Evolutionary conservation across 2,329 filamentous ascomycete species (phyloP).

Genomic region (Talaromyces marneffei): DNA sequence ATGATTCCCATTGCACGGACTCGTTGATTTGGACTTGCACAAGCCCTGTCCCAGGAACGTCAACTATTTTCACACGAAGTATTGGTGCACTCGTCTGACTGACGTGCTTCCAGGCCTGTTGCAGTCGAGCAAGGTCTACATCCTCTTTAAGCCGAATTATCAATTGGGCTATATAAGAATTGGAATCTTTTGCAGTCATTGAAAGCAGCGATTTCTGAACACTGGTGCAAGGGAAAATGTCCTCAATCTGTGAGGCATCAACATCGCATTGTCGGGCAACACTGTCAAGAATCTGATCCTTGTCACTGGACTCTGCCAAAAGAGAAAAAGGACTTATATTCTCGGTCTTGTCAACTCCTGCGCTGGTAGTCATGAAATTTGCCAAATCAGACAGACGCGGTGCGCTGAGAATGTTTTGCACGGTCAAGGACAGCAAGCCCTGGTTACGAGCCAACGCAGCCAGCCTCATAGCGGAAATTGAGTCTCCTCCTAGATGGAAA

Average conservation of each 20-base stretch:
- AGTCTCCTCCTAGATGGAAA: conserved; percentile 2
- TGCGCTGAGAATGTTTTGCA: not conserved
- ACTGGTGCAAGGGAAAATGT: conserved; percentile 39
- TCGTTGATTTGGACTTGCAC: conserved; percentile 28
- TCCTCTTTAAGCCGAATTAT: not conserved
- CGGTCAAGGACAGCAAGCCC: not conserved
- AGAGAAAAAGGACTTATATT: not conserved
- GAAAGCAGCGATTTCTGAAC: conserved; percentile 42
- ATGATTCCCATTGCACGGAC: not conserved
- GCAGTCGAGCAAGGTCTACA: conserved; percentile 33
- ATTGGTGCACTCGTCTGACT: not conserved
- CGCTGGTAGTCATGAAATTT: not conserved
- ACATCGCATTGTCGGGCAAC: not conserved
- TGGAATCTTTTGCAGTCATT: conserved; percentile 38
- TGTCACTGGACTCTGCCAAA: not conserved
- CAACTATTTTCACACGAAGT: conserved; percentile 23
- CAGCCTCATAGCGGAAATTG: conserved; percentile 5
- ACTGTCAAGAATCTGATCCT: not conserved
- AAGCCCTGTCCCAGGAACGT: conserved; percentile 29
- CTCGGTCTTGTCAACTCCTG: not conserved
- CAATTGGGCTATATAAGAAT: conserved; percentile 36
- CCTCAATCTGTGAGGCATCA: conserved; percentile 24
- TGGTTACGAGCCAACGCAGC: not conserved
- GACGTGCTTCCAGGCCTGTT: conserved; percentile 14
- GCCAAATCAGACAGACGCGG: conserved; percentile 3